A percentile compares a stretch with the other conserved stretches of the same genome.
Conservation (phyloP, 177 flowering plant genomes). For the Vitis hybrid region DNA sequence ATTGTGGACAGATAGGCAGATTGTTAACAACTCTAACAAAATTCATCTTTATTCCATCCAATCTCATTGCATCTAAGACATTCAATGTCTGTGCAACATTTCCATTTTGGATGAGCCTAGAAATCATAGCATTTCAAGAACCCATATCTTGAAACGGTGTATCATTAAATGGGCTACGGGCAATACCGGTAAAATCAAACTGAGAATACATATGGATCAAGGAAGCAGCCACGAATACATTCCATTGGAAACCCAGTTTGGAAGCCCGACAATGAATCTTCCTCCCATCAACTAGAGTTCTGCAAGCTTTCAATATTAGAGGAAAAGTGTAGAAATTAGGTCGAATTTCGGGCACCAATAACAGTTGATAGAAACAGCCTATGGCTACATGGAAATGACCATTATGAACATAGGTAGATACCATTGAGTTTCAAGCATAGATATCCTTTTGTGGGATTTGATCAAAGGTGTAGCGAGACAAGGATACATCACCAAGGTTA, state of each 20-base stretch:
- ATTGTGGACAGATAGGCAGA: too few relatives aligned
- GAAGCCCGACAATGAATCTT: constrained; percentile 46
- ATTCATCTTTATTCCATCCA: too few relatives aligned
- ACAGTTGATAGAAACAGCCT: too few relatives aligned
- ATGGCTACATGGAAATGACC: neutral
- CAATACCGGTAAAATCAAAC: constrained; percentile 22
- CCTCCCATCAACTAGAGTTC: constrained; percentile 34
- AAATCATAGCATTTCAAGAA: too few relatives aligned
- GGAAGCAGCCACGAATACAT: constrained; percentile 18
- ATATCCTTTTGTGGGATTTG: constrained; percentile 40
- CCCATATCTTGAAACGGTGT: too few relatives aligned
- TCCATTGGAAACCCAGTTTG: constrained; percentile 47
- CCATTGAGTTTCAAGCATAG: constrained; percentile 57
- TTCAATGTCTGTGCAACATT: too few relatives aligned
- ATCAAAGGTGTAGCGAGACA: constrained; percentile 34
- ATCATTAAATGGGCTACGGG: too few relatives aligned
- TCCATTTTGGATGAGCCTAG: too few relatives aligned
- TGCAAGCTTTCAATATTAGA: constrained; percentile 43
- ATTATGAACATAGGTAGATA: constrained; percentile 47
- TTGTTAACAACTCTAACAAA: too few relatives aligned
- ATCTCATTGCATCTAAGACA: too few relatives aligned
- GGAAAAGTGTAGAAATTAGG: too few relatives aligned
- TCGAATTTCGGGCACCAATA: too few relatives aligned
- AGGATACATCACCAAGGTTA: constrained; percentile 28
- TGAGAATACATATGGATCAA: constrained; percentile 54